Conservation (phyloP, 805 yeast genomes). For the Naumovozyma castellii region DNA sequence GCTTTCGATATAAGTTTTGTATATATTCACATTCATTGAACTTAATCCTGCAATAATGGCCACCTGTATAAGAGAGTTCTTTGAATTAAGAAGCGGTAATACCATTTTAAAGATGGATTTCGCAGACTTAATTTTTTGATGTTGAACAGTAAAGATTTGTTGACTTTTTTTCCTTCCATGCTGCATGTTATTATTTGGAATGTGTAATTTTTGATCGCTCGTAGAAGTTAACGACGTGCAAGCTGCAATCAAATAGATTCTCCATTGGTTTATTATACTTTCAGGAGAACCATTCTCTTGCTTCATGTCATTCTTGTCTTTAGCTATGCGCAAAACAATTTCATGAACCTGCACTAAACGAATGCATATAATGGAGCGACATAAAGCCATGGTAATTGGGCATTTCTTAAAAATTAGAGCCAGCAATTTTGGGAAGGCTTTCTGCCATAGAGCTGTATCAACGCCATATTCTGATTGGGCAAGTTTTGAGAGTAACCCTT, state of each 20-base stretch:
- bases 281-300: conserved; percentile 48
- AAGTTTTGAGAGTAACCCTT: conserved; percentile 59
- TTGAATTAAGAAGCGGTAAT: conserved; percentile 65
- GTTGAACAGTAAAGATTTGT: conserved; percentile 74
- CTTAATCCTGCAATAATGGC: conserved; percentile 86
- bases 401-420: conserved; percentile 65
- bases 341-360: conserved; percentile 80
- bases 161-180: conserved; percentile 72
- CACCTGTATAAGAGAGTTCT: conserved; percentile 62
- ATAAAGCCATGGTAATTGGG: conserved; percentile 89
- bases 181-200: conserved; percentile 41
- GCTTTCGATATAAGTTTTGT: conserved; percentile 70
- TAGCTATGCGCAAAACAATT: conserved; percentile 48
- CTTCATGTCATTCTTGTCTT: conserved; percentile 27
- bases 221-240: conserved; percentile 88
- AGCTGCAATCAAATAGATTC: conserved; percentile 78
- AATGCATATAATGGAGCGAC: conserved; percentile 84
- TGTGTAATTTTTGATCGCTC: conserved; percentile 68
- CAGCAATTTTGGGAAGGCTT: conserved; percentile 70
- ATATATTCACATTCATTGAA: conserved; percentile 82
- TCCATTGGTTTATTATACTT: conserved; percentile 75
- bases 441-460: conserved; percentile 93
- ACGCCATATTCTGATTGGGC: conserved; percentile 93
- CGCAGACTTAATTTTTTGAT: conserved; percentile 87
- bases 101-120: conserved; percentile 82